A percentile compares a stretch with the other conserved stretches of the same genome.
These are phyloP conservation scores for Syncephalastrum racemosum DNA, from an alignment of 371 early-diverging fungal species.

Conservation along the genomic window DNA sequence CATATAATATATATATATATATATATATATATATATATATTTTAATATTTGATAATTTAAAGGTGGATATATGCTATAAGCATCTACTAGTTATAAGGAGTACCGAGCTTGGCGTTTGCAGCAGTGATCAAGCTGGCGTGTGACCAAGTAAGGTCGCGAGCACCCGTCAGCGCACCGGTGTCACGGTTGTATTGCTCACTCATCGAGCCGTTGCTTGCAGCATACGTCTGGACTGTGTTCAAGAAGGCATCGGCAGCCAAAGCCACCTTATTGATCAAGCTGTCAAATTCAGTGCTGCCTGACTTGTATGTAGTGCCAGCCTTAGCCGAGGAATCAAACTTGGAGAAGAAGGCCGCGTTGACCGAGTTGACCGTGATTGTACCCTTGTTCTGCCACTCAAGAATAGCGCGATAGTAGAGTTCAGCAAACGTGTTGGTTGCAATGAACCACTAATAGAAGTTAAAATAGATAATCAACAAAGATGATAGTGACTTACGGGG, in stretches of 20 bases:
- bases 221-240: slow-evolving; percentile 52
- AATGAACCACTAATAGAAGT: slow-evolving; percentile 54
- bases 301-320: slow-evolving; percentile 26
- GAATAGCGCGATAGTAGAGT: slow-evolving; percentile 55
- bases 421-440: slow-evolving; percentile 65
- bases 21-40: too few species aligned
- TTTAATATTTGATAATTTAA: too few species aligned
- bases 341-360: slow-evolving; percentile 39
- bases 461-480: too few species aligned
- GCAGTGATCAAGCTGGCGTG: slow-evolving; percentile 66
- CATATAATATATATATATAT: too few species aligned
- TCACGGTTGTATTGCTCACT: slow-evolving; percentile 62
- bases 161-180: slow-evolving; percentile 61
- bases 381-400: slow-evolving; percentile 24
- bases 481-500: slow-evolving; percentile 26
- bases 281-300: slow-evolving; percentile 18
- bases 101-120: slow-evolving; percentile 10
- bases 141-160: slow-evolving; percentile 75
- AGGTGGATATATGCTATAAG: background rate
- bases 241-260: slow-evolving; percentile 56
- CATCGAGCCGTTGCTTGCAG: slow-evolving; percentile 48
- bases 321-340: slow-evolving; percentile 19
- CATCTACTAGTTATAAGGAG: background rate
- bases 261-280: slow-evolving; percentile 28
- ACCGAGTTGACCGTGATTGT: slow-evolving; percentile 43